phyloP scores from a whole-genome alignment of 78 protist genomes.

The Pelomyxa schiedti region DNA sequence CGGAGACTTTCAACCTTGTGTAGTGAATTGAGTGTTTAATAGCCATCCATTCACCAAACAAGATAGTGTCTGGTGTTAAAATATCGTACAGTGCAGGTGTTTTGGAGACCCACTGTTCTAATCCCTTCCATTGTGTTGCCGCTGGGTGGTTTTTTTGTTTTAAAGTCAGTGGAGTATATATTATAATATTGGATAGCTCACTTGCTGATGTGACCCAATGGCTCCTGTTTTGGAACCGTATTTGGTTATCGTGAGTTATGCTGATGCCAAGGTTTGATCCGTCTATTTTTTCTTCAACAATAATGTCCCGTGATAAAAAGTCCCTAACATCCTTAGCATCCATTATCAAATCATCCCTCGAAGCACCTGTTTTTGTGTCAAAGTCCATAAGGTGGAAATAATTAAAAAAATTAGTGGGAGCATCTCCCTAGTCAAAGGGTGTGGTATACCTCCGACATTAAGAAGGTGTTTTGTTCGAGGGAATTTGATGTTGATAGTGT shows the following conservation, averaged over 20 bases:
- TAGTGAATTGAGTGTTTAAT: slow-evolving; percentile 7
- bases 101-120: slow-evolving; percentile 4
- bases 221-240: slow-evolving; percentile 14
- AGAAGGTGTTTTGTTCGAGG: not conserved
- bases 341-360: slow-evolving; percentile 20
- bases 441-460: not conserved
- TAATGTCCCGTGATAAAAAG: not conserved
- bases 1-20: slow-evolving; percentile 7
- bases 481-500: too few species aligned
- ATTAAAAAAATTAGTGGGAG: too few species aligned
- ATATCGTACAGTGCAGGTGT: not conserved
- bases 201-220: slow-evolving; percentile 4
- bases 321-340: not conserved
- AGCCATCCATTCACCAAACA: slow-evolving; percentile 21
- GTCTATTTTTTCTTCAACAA: slow-evolving; percentile 23
- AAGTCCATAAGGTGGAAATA: too few species aligned
- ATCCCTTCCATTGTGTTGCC: not conserved
- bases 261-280: slow-evolving; percentile 29
- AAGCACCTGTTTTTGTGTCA: too few species aligned
- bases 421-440: too few species aligned
- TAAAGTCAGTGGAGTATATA: too few species aligned
- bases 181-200: too few species aligned
- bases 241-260: not conserved
- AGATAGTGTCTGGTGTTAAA: not conserved
- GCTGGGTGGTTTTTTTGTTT: too few species aligned